phyloP scores from a whole-genome alignment of 352 stramenopile genomes.

The Phytopythium oedochilum region DNA sequence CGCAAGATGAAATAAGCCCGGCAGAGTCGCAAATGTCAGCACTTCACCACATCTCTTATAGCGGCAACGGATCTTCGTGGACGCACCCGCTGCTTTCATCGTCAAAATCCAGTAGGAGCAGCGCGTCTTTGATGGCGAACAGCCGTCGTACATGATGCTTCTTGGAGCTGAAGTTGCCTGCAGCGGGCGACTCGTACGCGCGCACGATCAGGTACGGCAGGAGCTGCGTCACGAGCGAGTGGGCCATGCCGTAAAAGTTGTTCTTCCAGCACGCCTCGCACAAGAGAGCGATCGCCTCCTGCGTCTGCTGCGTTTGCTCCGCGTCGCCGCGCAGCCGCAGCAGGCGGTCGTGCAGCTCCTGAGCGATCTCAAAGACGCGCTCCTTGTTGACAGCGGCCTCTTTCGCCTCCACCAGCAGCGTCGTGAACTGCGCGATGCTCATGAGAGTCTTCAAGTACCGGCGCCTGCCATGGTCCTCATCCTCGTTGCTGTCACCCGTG shows the following conservation, averaged over 20 bases:
- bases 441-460: conserved; percentile 32
- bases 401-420: conserved; percentile 53
- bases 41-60: background rate
- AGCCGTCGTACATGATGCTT: conserved; percentile 72
- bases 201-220: conserved; percentile 82
- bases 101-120: conserved; percentile 79
- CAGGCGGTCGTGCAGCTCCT: conserved; percentile 66
- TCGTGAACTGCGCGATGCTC: conserved; percentile 46
- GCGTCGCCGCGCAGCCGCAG: conserved; percentile 44
- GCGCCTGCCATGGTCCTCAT: conserved; percentile 12
- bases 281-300: conserved; percentile 68
- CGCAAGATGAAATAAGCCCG: background rate
- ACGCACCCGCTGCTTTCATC: conserved; percentile 69
- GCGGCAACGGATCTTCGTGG: background rate
- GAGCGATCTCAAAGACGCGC: conserved; percentile 52
- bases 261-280: conserved; percentile 76
- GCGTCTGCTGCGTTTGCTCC: conserved; percentile 28
- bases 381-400: conserved; percentile 44
- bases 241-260: conserved; percentile 48
- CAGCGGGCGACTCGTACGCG: conserved; percentile 56
- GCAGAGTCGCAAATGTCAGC: background rate
- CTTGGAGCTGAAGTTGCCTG: conserved; percentile 54
- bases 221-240: conserved; percentile 78
- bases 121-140: conserved; percentile 69
- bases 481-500: conserved; percentile 15